phyloP scores from a whole-genome alignment of 345 rosid genomes.

The Euclidium syriacum region DNA sequence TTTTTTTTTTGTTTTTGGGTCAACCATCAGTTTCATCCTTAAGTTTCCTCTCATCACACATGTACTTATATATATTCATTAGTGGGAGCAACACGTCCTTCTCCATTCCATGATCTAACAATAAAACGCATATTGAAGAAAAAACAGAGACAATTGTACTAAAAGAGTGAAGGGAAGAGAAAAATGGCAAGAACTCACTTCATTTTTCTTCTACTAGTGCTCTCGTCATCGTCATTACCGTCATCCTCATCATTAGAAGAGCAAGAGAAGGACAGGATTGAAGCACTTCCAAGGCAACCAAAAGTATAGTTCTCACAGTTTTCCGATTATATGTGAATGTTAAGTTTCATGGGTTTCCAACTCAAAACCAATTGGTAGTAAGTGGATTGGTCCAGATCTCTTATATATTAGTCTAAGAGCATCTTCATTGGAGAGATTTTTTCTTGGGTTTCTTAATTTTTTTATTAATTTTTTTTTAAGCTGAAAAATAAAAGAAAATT shows the following conservation, averaged over 20 bases:
- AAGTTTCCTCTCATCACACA: too few species aligned
- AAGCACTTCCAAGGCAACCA: constrained; percentile 88
- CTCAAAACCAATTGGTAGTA: too few species aligned
- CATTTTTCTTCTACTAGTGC: not conserved
- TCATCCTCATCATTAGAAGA: constrained; percentile 26
- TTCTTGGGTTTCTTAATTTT: too few species aligned
- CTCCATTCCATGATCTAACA: constrained; percentile 1
- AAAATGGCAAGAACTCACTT: constrained; percentile 23
- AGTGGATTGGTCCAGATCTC: too few species aligned
- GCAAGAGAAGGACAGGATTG: constrained; percentile 67
- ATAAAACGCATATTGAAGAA: constrained; percentile 3
- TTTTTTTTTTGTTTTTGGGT: too few species aligned
- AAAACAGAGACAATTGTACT: not conserved
- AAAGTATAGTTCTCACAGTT: constrained; percentile 64
- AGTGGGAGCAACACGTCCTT: constrained; percentile 4
- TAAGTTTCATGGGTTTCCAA: too few species aligned
- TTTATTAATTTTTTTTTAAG: too few species aligned
- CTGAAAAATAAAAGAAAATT: too few species aligned
- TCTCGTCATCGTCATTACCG: constrained; percentile 5
- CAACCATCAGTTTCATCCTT: too few species aligned
- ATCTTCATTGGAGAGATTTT: too few species aligned
- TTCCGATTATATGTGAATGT: constrained; percentile 87
- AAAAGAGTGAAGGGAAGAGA: not conserved
- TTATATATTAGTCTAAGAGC: too few species aligned
- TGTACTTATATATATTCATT: not conserved